A percentile compares a stretch with the other conserved stretches of the same genome.
Conservation (phyloP, 129 eudicot genomes). For the Kitagawia praeruptora region DNA sequence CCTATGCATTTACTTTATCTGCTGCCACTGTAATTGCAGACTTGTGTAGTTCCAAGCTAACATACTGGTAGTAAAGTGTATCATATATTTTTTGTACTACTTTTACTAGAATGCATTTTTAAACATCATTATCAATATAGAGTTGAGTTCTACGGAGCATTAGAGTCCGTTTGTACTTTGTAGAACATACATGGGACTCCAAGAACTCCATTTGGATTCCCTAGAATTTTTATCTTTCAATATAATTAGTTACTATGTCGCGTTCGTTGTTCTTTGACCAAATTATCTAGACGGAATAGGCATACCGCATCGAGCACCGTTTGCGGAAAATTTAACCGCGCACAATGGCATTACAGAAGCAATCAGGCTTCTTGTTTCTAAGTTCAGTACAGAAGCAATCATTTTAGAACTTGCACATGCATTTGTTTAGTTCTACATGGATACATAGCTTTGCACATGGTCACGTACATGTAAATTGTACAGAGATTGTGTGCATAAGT, state of each 20-base stretch:
- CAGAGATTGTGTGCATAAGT: constrained; percentile 8
- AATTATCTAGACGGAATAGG: background rate
- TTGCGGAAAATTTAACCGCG: background rate
- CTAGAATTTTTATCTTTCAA: too few relatives aligned
- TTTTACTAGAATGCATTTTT: too few relatives aligned
- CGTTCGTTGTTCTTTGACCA: background rate
- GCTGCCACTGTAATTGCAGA: constrained; percentile 40
- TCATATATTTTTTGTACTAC: too few relatives aligned
- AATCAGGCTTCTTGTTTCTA: background rate
- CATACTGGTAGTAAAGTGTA: constrained; percentile 43
- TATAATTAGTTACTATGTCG: background rate
- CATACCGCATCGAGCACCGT: background rate
- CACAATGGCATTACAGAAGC: background rate
- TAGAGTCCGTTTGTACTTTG: too few relatives aligned
- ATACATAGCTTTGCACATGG: constrained; percentile 3
- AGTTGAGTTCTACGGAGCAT: too few relatives aligned
- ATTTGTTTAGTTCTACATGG: background rate
- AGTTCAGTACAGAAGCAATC: background rate
- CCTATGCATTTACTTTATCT: constrained; percentile 37
- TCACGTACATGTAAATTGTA: constrained; percentile 1
- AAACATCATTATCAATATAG: too few relatives aligned
- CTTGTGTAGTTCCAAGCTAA: constrained; percentile 40
- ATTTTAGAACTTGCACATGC: background rate
- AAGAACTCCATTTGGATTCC: too few relatives aligned
- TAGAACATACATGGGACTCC: too few relatives aligned